phyloP scores from a whole-genome alignment of 2,329 filamentous ascomycete species.

The Cercospora nicotianae region DNA sequence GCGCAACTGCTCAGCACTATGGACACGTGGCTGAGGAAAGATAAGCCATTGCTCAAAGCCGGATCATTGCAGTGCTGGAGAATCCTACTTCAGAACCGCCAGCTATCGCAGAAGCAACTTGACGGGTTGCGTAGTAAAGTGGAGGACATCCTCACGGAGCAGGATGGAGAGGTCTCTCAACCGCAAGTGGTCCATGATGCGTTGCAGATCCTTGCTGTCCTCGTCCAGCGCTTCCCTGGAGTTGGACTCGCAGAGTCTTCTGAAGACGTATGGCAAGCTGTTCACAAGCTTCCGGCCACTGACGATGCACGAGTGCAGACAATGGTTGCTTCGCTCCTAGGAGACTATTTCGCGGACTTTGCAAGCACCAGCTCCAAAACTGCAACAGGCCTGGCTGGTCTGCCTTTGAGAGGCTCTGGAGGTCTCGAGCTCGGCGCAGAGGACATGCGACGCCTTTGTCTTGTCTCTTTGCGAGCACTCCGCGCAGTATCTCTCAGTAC shows the following conservation, averaged over 20 bases:
- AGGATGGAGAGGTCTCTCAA: conserved; percentile 56
- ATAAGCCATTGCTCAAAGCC: conserved; percentile 68
- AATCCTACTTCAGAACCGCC: conserved; percentile 72
- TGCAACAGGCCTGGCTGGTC: conserved; percentile 51
- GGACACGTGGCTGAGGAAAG: conserved; percentile 71
- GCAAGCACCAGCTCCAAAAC: conserved; percentile 59
- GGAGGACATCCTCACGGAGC: conserved; percentile 53
- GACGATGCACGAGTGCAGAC: conserved; percentile 73
- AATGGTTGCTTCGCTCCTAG: conserved; percentile 70
- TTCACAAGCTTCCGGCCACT: conserved; percentile 70
- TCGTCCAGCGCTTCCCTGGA: conserved; percentile 66
- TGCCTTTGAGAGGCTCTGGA: conserved; percentile 67
- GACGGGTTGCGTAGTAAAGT: conserved; percentile 56
- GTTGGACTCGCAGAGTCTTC: conserved; percentile 62
- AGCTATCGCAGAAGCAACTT: conserved; percentile 67
- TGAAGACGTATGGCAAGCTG: conserved; percentile 67
- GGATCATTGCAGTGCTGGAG: conserved; percentile 78
- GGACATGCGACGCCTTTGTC: conserved; percentile 61
- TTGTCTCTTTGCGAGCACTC: conserved; percentile 60
- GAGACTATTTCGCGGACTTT: conserved; percentile 77
- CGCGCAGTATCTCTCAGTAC: conserved; percentile 58
- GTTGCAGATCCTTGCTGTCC: conserved; percentile 66
- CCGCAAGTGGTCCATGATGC: conserved; percentile 75
- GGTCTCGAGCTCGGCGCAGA: conserved; percentile 67
- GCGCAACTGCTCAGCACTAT: conserved; percentile 71